Percentiles rank a stretch among this genome's conserved stretches.
These are phyloP conservation scores for Pseudogymnoascus sp. DNA, from an alignment of 2,329 filamentous ascomycete genomes.

Conservation along the genomic window DNA sequence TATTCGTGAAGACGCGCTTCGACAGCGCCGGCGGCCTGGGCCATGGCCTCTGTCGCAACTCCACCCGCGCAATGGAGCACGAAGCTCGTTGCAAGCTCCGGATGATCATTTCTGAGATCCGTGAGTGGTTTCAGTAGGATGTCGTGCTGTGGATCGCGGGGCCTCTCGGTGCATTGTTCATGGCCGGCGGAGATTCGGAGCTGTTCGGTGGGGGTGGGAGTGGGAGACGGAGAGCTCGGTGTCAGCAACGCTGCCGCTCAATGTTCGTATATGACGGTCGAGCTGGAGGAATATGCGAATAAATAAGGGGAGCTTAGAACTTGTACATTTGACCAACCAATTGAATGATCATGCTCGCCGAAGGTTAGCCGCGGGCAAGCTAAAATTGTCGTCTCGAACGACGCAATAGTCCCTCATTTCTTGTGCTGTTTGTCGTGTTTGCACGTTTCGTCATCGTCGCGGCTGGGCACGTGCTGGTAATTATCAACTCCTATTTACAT, in stretches of 20 bases:
- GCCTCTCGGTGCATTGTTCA: not conserved
- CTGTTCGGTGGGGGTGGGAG: slow-evolving; percentile 6
- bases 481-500: not conserved
- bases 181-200: slow-evolving; percentile 4
- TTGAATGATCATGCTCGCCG: not conserved
- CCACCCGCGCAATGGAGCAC: slow-evolving; percentile 23
- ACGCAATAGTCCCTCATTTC: slow-evolving; percentile 30
- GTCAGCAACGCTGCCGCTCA: not conserved
- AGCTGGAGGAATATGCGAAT: not conserved
- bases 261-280: not conserved
- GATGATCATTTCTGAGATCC: slow-evolving; percentile 22
- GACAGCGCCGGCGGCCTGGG: slow-evolving; percentile 16
- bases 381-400: slow-evolving; percentile 34
- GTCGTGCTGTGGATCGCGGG: not conserved
- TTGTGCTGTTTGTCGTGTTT: not conserved
- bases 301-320: not conserved
- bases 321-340: not conserved
- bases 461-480: not conserved
- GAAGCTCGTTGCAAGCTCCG: slow-evolving; percentile 24
- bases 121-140: not conserved
- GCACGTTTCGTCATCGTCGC: not conserved
- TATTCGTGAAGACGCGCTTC: slow-evolving; percentile 26
- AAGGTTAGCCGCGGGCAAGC: not conserved
- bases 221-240: not conserved
- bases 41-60: slow-evolving; percentile 20